Evolutionary conservation across 352 stramenopile genomes (phyloP), one percentile per base, ranked within the genome.

Genomic region (Elongisporangium prolatum): DNA sequence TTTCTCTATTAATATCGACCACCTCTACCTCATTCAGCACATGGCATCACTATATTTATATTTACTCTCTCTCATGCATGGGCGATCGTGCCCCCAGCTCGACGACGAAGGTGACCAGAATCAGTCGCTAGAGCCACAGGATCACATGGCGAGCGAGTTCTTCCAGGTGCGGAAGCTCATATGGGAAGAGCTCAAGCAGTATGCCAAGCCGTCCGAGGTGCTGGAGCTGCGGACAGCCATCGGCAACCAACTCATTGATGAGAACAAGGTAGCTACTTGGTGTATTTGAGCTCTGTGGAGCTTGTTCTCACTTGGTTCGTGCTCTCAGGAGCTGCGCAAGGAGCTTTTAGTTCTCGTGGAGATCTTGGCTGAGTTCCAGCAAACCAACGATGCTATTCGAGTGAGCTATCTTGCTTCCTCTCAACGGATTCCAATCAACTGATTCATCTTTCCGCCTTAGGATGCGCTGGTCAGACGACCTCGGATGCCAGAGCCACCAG

Each of bases 291-390:
- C n/a, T 52, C 37, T 38, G 17, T 49, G 14, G 2, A 1, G 10
- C 40, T 20, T 17, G 2, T 48, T 47, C 11, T 54, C 17, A 57
- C 9, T 18, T 50, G 28, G 9, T 40, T 8, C 25, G 8, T 40
- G 28, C 20, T 25, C 1, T 17, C 49, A 87, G 72, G 72, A 86
- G 52, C 60, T 93, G 18, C 64, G 70, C 18, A 65, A 75, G 25
- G 84, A 93, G 52, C 65, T 93, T 16, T 50, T 59, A 1, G 71
- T 80, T 38, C 64, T 93, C 10, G 80, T 81, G 6, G 79, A 93
- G 58, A 91, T 93, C 50, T 59, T 93, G 24, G 68, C 74, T 13
- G 84, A 93, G 57, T 93, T 88, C 21, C 84, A 93, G 61, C 78
- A 87, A 52, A 76, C 89, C 56, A 93, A 86, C 40, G 84, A 93